These are phyloP conservation scores for Phallus indusiatus DNA, from an alignment of 768 basidiomycete species.

Conservation along the genomic window DNA sequence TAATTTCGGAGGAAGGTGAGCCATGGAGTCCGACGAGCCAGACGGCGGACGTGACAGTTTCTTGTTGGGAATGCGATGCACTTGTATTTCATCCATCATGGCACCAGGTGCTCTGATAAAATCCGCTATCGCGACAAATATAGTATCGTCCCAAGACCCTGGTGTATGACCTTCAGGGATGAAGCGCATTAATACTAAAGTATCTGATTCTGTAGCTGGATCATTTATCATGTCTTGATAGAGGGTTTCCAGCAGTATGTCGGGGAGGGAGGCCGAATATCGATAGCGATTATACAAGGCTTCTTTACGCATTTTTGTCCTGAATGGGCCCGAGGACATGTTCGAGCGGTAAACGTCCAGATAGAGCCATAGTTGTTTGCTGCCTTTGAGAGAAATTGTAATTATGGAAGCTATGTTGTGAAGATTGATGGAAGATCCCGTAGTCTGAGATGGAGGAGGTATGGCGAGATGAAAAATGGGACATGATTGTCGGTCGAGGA, in stretches of 20 bases:
- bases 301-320: neutral
- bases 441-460: neutral
- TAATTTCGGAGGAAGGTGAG: neutral
- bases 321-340: neutral
- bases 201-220: neutral
- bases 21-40: neutral
- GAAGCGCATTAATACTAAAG: neutral
- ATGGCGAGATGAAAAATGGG: constrained; percentile 1
- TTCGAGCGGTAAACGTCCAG: neutral
- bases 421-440: neutral
- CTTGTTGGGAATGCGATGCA: neutral
- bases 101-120: neutral
- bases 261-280: neutral
- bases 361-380: neutral
- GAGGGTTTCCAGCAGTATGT: neutral
- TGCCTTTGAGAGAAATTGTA: neutral
- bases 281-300: neutral
- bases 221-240: neutral
- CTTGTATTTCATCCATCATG: neutral
- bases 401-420: neutral
- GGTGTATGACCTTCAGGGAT: neutral
- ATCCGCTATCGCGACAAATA: neutral
- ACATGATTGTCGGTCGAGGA: neutral
- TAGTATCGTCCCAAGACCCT: neutral
- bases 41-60: neutral